Percentiles rank a stretch among this genome's conserved stretches.
Conservation (phyloP, 2,329 filamentous ascomycete species). For the Calonectria leucothoes region DNA sequence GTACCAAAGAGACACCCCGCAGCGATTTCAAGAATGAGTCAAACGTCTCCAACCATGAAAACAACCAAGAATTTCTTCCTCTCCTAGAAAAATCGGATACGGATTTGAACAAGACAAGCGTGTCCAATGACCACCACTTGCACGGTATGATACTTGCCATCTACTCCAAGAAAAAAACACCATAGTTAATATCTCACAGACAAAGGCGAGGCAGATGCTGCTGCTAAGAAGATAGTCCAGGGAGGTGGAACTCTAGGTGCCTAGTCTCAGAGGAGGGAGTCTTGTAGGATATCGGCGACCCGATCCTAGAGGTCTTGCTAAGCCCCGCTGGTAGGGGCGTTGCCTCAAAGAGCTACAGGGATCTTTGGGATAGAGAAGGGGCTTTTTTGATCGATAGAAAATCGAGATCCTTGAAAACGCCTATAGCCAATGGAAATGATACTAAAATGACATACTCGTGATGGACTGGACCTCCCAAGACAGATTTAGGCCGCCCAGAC, state of each 20-base stretch:
- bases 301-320: background rate
- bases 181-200: slow-evolving; percentile 16
- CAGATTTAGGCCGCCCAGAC: background rate
- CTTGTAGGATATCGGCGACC: background rate
- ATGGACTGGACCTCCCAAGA: background rate
- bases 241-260: slow-evolving; percentile 32
- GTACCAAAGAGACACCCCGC: slow-evolving; percentile 22
- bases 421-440: background rate
- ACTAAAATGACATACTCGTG: background rate
- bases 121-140: slow-evolving; percentile 31
- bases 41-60: slow-evolving; percentile 31
- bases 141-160: slow-evolving; percentile 22
- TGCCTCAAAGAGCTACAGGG: background rate
- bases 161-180: rapidly evolving
- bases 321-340: background rate
- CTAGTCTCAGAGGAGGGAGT: slow-evolving; percentile 27
- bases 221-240: slow-evolving; percentile 34
- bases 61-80: slow-evolving; percentile 32
- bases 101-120: slow-evolving; percentile 25
- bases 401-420: background rate
- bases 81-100: slow-evolving; percentile 33
- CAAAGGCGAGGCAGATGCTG: slow-evolving; percentile 31
- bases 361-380: background rate
- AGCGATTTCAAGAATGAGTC: slow-evolving; percentile 30
- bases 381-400: background rate